These are phyloP conservation scores for Sugiyamaella lignohabitans DNA, from an alignment of 805 yeast genomes.

Conservation along the genomic window DNA sequence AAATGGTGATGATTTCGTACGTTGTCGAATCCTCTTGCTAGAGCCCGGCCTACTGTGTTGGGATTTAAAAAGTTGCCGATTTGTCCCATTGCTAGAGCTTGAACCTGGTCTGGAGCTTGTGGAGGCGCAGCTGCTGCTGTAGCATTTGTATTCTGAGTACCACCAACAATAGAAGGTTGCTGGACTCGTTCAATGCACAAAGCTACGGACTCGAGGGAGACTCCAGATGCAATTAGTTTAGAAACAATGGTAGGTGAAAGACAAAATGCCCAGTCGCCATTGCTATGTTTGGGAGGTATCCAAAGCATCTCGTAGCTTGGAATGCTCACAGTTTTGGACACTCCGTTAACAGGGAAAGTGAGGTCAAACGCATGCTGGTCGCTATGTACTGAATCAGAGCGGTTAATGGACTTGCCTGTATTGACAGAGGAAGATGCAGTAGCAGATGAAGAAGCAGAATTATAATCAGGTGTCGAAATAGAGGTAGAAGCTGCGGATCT, in stretches of 20 bases:
- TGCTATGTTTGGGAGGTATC: neutral
- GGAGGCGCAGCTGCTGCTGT: too few relatives aligned
- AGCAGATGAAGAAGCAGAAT: neutral
- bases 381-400: too few relatives aligned
- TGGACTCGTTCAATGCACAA: neutral
- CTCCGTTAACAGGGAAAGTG: neutral
- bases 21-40: neutral
- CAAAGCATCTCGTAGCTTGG: constrained; percentile 1
- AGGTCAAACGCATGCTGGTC: too few relatives aligned
- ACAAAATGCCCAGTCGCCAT: constrained; percentile 7
- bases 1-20: constrained; percentile 1
- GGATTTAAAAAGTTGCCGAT: neutral
- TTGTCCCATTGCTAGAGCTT: neutral
- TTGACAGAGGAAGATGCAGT: neutral
- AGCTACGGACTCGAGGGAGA: neutral
- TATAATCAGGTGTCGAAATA: neutral
- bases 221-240: neutral
- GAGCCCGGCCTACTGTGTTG: neutral
- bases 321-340: neutral
- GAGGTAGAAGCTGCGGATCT: neutral
- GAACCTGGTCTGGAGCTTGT: neutral
- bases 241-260: neutral
- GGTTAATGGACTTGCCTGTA: too few relatives aligned
- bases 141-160: too few relatives aligned
- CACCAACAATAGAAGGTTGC: too few relatives aligned